These are phyloP conservation scores for Westerdykella ornata DNA, from an alignment of 2,329 filamentous ascomycete species.

Conservation along the genomic window DNA sequence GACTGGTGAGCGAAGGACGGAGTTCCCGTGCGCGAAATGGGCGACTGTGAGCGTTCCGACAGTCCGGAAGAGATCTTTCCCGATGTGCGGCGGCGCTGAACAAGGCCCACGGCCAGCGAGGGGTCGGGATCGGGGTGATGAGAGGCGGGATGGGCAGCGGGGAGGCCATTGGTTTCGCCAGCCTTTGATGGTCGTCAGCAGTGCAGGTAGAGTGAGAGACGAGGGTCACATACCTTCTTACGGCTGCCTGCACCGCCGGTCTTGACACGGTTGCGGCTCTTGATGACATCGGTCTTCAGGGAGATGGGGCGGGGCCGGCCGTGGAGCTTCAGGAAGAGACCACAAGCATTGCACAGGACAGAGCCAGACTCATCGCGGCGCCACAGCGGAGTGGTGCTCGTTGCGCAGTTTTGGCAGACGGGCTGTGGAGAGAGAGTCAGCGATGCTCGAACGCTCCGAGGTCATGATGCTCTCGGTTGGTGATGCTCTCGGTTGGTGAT, in stretches of 20 bases:
- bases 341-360: constrained; percentile 97
- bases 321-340: constrained; percentile 94
- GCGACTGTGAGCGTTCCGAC: constrained; percentile 68
- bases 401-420: constrained; percentile 92
- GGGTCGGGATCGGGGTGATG: constrained; percentile 42
- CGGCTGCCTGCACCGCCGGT: constrained; percentile 71
- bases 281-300: constrained; percentile 98
- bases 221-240: constrained; percentile 64
- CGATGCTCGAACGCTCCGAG: constrained; percentile 14
- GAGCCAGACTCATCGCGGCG: constrained; percentile 92
- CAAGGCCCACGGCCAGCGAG: constrained; percentile 49
- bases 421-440: constrained; percentile 62
- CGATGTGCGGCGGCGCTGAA: constrained; percentile 58
- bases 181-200: constrained; percentile 15
- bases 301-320: constrained; percentile 88
- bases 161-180: constrained; percentile 50
- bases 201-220: neutral
- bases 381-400: constrained; percentile 94
- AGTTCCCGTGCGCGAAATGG: constrained; percentile 71
- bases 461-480: constrained; percentile 9
- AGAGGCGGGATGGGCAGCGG: constrained; percentile 41
- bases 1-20: constrained; percentile 61
- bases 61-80: constrained; percentile 67
- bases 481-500: constrained; percentile 36
- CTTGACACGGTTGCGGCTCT: constrained; percentile 97